These are phyloP conservation scores for Mimosa bimucronata DNA, from an alignment of 306 rosid genomes.

Conservation along the genomic window DNA sequence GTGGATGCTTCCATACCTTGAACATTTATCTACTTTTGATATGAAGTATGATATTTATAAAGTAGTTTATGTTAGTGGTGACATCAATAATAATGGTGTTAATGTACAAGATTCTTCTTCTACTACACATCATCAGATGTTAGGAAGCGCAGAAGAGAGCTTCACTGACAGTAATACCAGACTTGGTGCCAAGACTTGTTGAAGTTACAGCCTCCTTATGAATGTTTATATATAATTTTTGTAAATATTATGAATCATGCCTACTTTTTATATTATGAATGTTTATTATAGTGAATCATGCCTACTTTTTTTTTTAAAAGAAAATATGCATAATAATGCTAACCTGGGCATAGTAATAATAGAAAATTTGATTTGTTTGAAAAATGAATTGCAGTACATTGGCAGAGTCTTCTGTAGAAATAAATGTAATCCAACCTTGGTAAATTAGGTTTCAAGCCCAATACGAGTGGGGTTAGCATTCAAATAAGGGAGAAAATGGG, in stretches of 20 bases:
- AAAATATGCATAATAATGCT: too few species aligned
- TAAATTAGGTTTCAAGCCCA: too few species aligned
- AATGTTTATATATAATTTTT: neutral
- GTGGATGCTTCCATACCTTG: constrained; percentile 66
- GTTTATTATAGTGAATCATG: neutral
- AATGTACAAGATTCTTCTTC: constrained; percentile 36
- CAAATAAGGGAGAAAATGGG: too few species aligned
- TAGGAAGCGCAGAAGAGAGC: constrained; percentile 46
- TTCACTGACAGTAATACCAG: constrained; percentile 37
- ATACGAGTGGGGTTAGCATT: too few species aligned
- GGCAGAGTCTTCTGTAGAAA: neutral
- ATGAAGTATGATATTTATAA: constrained; percentile 74
- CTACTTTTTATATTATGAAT: neutral
- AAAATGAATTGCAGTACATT: neutral
- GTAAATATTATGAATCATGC: neutral
- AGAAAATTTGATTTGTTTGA: neutral
- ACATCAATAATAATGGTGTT: constrained; percentile 20
- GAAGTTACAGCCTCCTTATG: neutral
- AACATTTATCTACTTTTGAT: constrained; percentile 52
- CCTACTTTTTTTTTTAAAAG: neutral
- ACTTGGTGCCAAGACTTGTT: neutral
- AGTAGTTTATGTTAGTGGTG: constrained; percentile 64
- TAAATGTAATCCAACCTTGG: too few species aligned
- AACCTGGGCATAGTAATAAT: neutral
- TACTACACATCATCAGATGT: constrained; percentile 45